Base-by-base conservation (phyloP, 192 early-diverging fungal genomes). In the Jimgerdemannia flammicorona region DNA sequence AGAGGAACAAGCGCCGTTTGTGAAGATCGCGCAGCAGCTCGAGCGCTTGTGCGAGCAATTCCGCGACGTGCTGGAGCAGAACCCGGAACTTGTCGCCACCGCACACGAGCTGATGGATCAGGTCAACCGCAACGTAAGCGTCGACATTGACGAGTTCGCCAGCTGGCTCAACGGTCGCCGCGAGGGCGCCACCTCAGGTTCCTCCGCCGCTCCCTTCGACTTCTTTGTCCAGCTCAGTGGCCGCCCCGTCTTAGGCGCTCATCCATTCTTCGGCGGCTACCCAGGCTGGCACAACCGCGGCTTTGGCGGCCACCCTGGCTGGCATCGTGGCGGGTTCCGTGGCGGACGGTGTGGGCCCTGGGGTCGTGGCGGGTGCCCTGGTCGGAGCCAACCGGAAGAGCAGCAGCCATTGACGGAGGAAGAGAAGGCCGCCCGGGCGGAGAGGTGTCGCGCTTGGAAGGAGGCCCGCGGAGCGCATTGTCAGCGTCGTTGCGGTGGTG, bases 71-170 rank as follows among this genome's bases (percentile, higher is more conserved):
- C 43, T 78, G 3, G 63, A 43, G 20, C 39, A 64, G 43, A 59
- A 78, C 65, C 77, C 77, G 18, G 29, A 75, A 70, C 19, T 78
- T 7, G n/a, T 75, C 41, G 77, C 69, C 29, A 42, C 64, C 4
- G 77, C 74, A 17, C 43, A 78, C 66, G 44, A 9, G 29, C 19
- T 78, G 43, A 78, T 75, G 74, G 77, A 78, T 59, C 44, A 75
- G 41, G 70, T 78, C 43, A 64, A 74, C 11, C 18, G n/a, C 18
- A 54, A 42, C 70, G 39, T 66, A 3, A 59, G 49, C n/a, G 74
- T 78, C 10, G 77, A 78, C 64, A 18, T 78, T 17, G 42, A 75
- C 18, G 43, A 43, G 40, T 73, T 68, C 67, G 8, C 19, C 40
- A 67, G 67, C 64, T 78, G 72, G 73, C 74, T 78, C 40, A 67